A percentile compares a stretch with the other conserved stretches of the same genome.
phyloP scores from a whole-genome alignment of 331 rosid species.

The Pyrus hybrid region DNA sequence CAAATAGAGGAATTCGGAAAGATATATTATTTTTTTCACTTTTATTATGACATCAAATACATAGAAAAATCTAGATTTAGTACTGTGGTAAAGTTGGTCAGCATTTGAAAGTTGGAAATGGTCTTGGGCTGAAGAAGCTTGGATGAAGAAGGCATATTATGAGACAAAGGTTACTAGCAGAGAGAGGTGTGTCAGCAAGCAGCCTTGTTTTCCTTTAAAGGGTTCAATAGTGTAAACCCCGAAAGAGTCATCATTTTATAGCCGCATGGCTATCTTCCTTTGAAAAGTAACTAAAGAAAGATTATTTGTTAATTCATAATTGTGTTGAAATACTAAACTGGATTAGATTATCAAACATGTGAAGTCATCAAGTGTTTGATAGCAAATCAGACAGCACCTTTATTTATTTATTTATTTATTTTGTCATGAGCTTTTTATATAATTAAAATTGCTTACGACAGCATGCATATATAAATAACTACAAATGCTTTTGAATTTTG shows the following conservation, averaged over 20 bases:
- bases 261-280: conserved; percentile 16
- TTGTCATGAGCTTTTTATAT: no score
- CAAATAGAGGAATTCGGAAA: no score
- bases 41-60: no score
- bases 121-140: not conserved
- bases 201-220: not conserved
- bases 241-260: conserved; percentile 31
- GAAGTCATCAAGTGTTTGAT: not conserved
- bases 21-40: no score
- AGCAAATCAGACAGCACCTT: no score
- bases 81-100: no score
- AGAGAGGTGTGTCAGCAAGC: not conserved
- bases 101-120: not conserved
- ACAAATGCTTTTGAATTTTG: no score
- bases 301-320: not conserved
- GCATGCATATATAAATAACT: no score
- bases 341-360: not conserved
- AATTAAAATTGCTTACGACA: no score
- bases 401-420: no score
- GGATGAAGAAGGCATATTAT: not conserved
- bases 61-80: no score
- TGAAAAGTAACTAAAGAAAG: not conserved
- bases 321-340: not conserved
- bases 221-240: conserved; percentile 22
- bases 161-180: no score